Evolutionary conservation across 495 filamentous ascomycete species (phyloP).

Genomic region (Penicillium fimorum): DNA sequence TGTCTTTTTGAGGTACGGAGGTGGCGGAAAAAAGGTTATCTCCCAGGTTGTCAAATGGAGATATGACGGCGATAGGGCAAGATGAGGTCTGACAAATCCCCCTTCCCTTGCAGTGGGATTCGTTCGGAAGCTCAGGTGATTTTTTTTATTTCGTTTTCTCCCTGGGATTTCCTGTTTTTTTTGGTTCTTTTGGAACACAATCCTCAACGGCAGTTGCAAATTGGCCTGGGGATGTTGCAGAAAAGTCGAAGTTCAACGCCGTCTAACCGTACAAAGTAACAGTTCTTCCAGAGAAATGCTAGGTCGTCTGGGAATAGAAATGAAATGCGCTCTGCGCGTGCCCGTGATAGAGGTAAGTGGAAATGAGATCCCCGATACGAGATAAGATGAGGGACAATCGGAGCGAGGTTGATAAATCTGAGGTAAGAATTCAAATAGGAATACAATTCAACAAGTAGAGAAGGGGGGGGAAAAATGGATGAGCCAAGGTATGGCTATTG

Average conservation of each 20-base stretch:
- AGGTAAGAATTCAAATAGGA: constrained; percentile 8
- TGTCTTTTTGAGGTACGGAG: constrained; percentile 13
- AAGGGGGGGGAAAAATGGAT: constrained; percentile 14
- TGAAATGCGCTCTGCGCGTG: constrained; percentile 2
- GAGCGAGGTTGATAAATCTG: constrained; percentile 9
- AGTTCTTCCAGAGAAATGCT: constrained; percentile 27
- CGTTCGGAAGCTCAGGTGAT: background rate
- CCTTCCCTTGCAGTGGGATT: background rate
- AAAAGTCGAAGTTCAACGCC: constrained; percentile 18
- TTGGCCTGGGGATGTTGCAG: constrained; percentile 26
- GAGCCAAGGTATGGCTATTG: constrained; percentile 12
- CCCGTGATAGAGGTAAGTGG: background rate
- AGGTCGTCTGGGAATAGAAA: background rate
- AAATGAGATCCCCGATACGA: background rate
- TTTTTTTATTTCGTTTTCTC: background rate
- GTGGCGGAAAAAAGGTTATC: background rate
- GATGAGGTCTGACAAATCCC: background rate
- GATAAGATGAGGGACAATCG: constrained; percentile 10
- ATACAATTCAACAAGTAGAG: constrained; percentile 9
- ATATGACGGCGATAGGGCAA: background rate
- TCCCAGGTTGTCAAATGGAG: background rate
- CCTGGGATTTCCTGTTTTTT: constrained; percentile 3
- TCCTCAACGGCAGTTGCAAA: constrained; percentile 35
- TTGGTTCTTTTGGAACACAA: no score
- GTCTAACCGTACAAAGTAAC: constrained; percentile 17